Base-by-base conservation (phyloP, 768 basidiomycete species). In the Melanogaster broomeanus region DNA sequence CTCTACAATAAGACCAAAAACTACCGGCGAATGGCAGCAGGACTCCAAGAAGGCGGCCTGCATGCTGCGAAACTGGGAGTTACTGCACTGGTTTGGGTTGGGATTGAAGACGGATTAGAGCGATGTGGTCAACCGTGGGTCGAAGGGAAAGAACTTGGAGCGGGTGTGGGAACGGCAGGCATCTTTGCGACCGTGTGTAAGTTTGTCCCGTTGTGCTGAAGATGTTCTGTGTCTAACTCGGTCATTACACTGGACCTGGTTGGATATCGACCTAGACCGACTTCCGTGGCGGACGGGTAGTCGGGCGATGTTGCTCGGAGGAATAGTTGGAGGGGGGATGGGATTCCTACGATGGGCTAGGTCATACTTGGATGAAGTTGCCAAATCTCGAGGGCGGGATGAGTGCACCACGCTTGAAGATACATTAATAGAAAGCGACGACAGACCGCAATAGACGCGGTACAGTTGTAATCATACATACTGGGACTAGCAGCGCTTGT, bases 1-100 rank as follows among this genome's bases (percentile, higher is more conserved):
- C 88, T 92, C 61, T 95, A 96, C 82, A 89, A 92, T 67, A 95
- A 95, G 76, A 93, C 91, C 25, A 96, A 95, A 70, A 95, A 95
- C 75, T 95, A 94, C 76, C 77, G 82, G 59, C 82, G 93, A 59
- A 78, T 92, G 62, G 77, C 84, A 55, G 87, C 80, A 0, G 92
- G 80, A 9, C 65, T 94, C 65, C 82, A 80, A 61, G 84, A 82
- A 15, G 92, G 81, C 6, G 87, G 78, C 1, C 55, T 57, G 49
- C 82, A 90, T 45, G 85, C 78, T 1, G 57, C 67, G 45, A 77
- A 74, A 61, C 69, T 92, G 35, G 77, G 76, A 13, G 59, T 66
- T 12, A 66, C 71, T n/a, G 80, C 72, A 37, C 57, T 74, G 18
- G 73, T 68, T 19, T 83, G 79, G 77, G 79, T 78, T 3, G 74